A percentile compares a stretch with the other conserved stretches of the same genome.
Evolutionary conservation across 1,284 basidiomycete species (phyloP).

Genomic region (Apiotrichum porosum): DNA sequence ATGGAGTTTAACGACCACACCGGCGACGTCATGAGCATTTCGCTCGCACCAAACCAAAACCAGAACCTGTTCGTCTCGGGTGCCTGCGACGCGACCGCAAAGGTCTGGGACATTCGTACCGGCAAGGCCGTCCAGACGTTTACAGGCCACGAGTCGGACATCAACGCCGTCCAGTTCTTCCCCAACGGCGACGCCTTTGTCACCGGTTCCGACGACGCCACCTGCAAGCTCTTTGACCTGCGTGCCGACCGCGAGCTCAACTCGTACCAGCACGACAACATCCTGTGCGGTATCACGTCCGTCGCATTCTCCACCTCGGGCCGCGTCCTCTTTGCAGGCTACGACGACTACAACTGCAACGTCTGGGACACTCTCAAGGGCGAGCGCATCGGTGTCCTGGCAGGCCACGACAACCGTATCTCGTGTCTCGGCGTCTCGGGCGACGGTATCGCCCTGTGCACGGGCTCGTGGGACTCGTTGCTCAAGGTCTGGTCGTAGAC

Average conservation of each 20-base stretch:
- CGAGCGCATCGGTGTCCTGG: slow-evolving; percentile 91
- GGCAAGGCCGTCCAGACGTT: slow-evolving; percentile 98
- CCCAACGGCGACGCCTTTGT: slow-evolving; percentile 98
- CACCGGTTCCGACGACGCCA: slow-evolving; percentile 97
- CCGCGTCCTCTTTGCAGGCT: slow-evolving; percentile 94
- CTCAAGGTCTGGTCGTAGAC: slow-evolving; percentile 56
- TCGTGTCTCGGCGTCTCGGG: slow-evolving; percentile 92
- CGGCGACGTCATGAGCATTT: slow-evolving; percentile 98
- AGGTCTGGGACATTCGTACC: slow-evolving; percentile 96
- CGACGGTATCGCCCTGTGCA: slow-evolving; percentile 97
- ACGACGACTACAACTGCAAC: slow-evolving; percentile 99
- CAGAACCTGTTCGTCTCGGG: slow-evolving; percentile 97
- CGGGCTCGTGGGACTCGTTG: slow-evolving; percentile 95
- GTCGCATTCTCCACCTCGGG: slow-evolving; percentile 97
- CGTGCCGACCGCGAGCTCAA: slow-evolving; percentile 96
- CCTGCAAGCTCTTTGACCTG: slow-evolving; percentile 95
- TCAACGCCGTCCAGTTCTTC: slow-evolving; percentile 99
- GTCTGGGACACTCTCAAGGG: slow-evolving; percentile 99
- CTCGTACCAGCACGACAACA: slow-evolving; percentile 95
- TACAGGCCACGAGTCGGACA: slow-evolving; percentile 96
- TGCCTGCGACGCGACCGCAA: slow-evolving; percentile 95
- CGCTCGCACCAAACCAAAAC: slow-evolving; percentile 86
- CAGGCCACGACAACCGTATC: slow-evolving; percentile 96
- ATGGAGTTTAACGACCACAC: slow-evolving; percentile 99
- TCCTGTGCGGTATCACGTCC: slow-evolving; percentile 96